phyloP scores from a whole-genome alignment of 805 yeast species.

The Ogataea corticis region DNA sequence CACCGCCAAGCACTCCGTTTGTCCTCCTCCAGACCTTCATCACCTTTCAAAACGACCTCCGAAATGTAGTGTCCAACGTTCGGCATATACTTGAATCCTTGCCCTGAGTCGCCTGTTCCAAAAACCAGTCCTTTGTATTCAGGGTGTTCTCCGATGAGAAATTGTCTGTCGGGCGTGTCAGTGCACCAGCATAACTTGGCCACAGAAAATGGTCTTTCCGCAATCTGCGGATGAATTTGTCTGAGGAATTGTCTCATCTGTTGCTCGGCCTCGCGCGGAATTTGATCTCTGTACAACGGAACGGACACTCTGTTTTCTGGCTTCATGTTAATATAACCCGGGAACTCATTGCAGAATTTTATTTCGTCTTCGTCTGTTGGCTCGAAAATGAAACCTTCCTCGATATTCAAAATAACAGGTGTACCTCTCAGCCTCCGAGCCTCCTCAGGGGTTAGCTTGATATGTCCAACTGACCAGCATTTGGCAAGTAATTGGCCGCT shows the following conservation, averaged over 20 bases:
- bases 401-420: conserved; percentile 40
- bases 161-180: conserved; percentile 41
- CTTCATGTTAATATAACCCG: conserved; percentile 36
- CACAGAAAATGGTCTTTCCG: conserved; percentile 32
- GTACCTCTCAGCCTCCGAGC: conserved; percentile 30
- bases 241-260: conserved; percentile 35
- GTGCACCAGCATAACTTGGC: conserved; percentile 40
- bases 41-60: conserved; percentile 34
- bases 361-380: conserved; percentile 38
- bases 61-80: conserved; percentile 43
- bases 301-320: conserved; percentile 20
- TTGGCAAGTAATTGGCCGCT: conserved; percentile 39
- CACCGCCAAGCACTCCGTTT: conserved; percentile 34
- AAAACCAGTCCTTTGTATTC: conserved; percentile 32
- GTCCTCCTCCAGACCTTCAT: conserved; percentile 26
- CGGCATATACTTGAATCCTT: conserved; percentile 46
- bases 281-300: conserved; percentile 32
- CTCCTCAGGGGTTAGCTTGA: conserved; percentile 37
- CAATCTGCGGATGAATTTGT: conserved; percentile 35
- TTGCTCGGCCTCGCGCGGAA: conserved; percentile 36
- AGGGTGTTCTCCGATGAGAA: conserved; percentile 41
- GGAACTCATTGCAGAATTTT: conserved; percentile 42
- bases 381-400: conserved; percentile 44
- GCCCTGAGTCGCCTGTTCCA: conserved; percentile 51
- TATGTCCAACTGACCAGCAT: conserved; percentile 44